Base-by-base conservation (phyloP, 78 protist genomes). In the Emiliania huxleyi region DNA sequence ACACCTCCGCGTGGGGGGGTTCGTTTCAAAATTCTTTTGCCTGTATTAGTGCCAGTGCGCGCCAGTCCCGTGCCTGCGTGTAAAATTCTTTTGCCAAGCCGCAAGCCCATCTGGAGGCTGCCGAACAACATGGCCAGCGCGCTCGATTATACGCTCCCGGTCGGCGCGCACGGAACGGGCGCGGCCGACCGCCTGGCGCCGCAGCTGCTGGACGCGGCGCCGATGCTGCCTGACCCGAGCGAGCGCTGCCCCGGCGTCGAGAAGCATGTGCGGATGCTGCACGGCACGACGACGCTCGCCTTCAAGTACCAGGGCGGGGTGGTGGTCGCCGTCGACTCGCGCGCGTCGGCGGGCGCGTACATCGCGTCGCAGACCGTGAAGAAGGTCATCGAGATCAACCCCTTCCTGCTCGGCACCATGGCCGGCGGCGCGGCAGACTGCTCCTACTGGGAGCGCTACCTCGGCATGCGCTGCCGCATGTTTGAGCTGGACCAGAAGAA, bases 361-460 rank as follows among this genome's bases (percentile, higher is more conserved):
- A 96, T 99, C 37, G 96, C 99, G 44, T 98, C 99, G 11, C 97
- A 96, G 87, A 97, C 98, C 1, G 99, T 98, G 48, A 96, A 98
- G 94, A 99, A 99, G 97, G 99, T 99, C 35, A 96, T 99, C 81
- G 99, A 98, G 93, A 99, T 99, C 94, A 98, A 96, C 87, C 98
- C 98, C 43, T 97, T 94, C 92, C 94, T 99, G n/a, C 95, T 99
- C 23, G 99, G 99, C 33, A 99, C 99, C 38, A 99, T 99, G 99
- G 99, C 99, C 49, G 99, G 99, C 37, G 99, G 99, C 40, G 99
- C 99, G 0, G 99, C 99, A 0, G 99, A 99, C 93, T 99, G 99
- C 93, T 73, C 93, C 44, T 99, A 90, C 94, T 99, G 99, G 99
- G 98, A 99, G 94, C 92, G 99, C 21, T 94, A 96, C 5, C 95